Evolutionary conservation across 139 green algal species (phyloP).

Genomic region (Ettlia oleoabundans): DNA sequence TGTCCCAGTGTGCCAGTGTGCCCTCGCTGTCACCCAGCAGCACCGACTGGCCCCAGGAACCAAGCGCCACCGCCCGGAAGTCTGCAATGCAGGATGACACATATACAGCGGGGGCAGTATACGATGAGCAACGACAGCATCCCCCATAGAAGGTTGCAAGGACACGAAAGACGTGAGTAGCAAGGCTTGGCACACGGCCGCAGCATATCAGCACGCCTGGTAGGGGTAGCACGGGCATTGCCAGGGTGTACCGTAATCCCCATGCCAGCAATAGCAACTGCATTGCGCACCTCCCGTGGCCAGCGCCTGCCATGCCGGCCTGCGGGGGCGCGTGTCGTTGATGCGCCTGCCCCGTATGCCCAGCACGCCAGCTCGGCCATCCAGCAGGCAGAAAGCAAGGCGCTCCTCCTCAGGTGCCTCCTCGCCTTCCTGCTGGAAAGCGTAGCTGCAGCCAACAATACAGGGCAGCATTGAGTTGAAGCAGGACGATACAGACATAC

Average conservation of each 20-base stretch:
- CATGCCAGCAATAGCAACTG: too few species aligned
- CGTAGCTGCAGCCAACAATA: neutral
- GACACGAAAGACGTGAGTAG: too few species aligned
- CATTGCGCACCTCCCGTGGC: conserved; percentile 25
- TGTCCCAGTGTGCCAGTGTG: conserved; percentile 77
- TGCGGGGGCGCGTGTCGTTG: conserved; percentile 62
- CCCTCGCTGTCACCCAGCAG: conserved; percentile 77
- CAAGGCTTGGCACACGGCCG: too few species aligned
- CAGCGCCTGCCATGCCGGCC: conserved; percentile 55
- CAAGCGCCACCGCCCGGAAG: conserved; percentile 59
- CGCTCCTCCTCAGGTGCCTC: conserved; percentile 66
- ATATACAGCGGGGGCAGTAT: neutral
- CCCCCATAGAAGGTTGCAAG: too few species aligned
- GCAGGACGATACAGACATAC: neutral
- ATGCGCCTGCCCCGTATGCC: conserved; percentile 56
- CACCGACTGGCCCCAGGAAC: conserved; percentile 56
- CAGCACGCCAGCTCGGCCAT: conserved; percentile 62
- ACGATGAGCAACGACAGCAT: too few species aligned
- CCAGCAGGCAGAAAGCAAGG: conserved; percentile 71
- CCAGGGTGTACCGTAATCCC: neutral
- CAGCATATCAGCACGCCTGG: too few species aligned
- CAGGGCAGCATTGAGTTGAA: neutral
- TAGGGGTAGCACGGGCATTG: too few species aligned
- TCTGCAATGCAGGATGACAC: conserved; percentile 38
- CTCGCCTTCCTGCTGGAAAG: neutral